Base-by-base conservation (phyloP, 1,139 yeast species). In the Taphrina deformans region DNA sequence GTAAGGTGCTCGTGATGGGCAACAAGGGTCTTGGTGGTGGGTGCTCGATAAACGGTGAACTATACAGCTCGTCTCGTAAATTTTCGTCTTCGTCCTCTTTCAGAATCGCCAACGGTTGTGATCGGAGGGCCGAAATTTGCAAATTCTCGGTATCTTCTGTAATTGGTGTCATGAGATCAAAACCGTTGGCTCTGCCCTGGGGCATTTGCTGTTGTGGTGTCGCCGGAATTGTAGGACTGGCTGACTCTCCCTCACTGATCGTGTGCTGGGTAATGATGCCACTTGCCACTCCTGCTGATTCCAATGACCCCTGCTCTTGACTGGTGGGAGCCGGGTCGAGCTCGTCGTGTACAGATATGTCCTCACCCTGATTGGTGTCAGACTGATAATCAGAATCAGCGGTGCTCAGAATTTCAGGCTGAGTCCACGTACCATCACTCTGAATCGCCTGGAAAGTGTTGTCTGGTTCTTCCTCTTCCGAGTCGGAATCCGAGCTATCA, bases 161-260 rank as follows among this genome's bases (percentile, higher is more conserved):
- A 52, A 75, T 75, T 2, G 77, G 77, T 1, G 77, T 74, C 76
- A 75, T 74, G 40, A 69, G 29, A 26, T 55, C 45, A 35, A 14
- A 62, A 46, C 59, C 65, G 64, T 26, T 62, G 12, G 5, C 66
- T 14, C 44, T 51, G 46, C 26, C 24, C 7, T 21, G 65, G 38
- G 26, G 58, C 53, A 12, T 51, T 26, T 21, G 53, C 66, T 48
- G 62, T 18, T 59, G 67, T 9, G 70, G 70, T n/a, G 70, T 68
- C 6, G 69, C 70, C 18, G 69, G 70, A 5, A 67, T 18, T 18
- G 41, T n/a, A 1, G n/a, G 18, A 38, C 3, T n/a, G n/a, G 41
- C 18, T 14, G 18, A 10, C 9, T 31, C 18, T 10, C n/a, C 7
- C 16, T 38, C 41, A 18, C 16, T 18, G 14, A 12, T 7, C 1